phyloP scores from a whole-genome alignment of 2,329 filamentous ascomycete species.

The Cercospora sp. region DNA sequence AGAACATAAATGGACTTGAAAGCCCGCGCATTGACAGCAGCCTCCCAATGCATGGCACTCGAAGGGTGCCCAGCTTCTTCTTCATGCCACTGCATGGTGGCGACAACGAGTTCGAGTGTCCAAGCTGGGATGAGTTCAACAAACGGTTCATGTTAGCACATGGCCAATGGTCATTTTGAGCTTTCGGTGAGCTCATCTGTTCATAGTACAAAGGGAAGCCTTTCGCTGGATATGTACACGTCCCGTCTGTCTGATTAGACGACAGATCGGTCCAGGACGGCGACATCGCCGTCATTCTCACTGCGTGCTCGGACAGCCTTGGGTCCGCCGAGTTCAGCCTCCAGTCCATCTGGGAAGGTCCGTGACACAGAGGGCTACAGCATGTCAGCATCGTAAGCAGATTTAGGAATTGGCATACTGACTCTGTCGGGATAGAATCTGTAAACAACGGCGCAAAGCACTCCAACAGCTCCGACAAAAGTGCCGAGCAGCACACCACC shows the following conservation, averaged over 20 bases:
- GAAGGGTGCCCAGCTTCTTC: not conserved
- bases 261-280: slow-evolving; percentile 22
- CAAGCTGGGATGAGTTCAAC: not conserved
- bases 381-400: not conserved
- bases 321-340: slow-evolving; percentile 51
- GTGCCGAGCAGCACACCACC: slow-evolving; percentile 60
- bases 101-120: not conserved
- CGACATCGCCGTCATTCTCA: slow-evolving; percentile 27
- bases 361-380: slow-evolving; percentile 43
- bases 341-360: slow-evolving; percentile 50
- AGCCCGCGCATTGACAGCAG: not conserved
- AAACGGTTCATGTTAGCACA: not conserved
- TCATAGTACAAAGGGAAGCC: slow-evolving; percentile 7
- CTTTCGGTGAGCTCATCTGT: not conserved
- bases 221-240: slow-evolving; percentile 20
- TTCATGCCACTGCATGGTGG: not conserved
- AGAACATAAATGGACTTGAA: not conserved
- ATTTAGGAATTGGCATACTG: not conserved
- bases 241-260: slow-evolving; percentile 12
- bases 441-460: slow-evolving; percentile 43
- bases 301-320: slow-evolving; percentile 39
- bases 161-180: not conserved
- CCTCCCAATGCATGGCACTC: not conserved
- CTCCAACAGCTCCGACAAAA: slow-evolving; percentile 46
- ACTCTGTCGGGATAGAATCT: slow-evolving; percentile 49